phyloP scores from a whole-genome alignment of 2,329 filamentous ascomycete species.

The Aureobasidium sp. region DNA sequence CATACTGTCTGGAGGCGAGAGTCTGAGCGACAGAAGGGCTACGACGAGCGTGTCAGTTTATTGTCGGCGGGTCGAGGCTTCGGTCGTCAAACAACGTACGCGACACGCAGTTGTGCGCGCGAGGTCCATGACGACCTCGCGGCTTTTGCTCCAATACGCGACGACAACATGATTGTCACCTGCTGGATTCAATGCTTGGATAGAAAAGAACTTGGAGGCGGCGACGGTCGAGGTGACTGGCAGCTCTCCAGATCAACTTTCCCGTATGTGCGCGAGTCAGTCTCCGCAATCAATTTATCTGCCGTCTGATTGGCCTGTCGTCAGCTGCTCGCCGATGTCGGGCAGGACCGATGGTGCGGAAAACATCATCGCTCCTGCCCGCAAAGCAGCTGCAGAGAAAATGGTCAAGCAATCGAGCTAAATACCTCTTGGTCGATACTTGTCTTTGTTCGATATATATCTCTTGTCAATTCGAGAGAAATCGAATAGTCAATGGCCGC shows the following conservation, averaged over 20 bases:
- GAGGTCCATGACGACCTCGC: conserved; percentile 6
- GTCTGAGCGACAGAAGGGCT: not conserved
- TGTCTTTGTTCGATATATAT: not conserved
- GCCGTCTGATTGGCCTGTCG: not conserved
- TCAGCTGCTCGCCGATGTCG: not conserved
- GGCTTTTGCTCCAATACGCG: conserved; percentile 13
- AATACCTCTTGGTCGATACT: not conserved
- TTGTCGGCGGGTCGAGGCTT: not conserved
- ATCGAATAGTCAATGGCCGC: not conserved
- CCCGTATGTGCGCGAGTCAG: conserved; percentile 12
- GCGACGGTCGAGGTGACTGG: not conserved
- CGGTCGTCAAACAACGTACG: not conserved
- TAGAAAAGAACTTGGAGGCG: not conserved
- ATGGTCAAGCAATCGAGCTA: conserved; percentile 9
- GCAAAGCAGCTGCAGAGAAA: not conserved
- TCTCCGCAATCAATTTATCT: not conserved
- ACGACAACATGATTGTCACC: conserved; percentile 14
- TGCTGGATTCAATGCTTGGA: conserved; percentile 6
- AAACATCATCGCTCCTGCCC: not conserved
- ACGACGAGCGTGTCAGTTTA: not conserved
- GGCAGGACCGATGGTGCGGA: not conserved
- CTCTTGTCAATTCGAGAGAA: not conserved
- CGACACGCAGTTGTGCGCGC: conserved; percentile 8
- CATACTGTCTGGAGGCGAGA: conserved; percentile 7
- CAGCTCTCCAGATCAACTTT: conserved; percentile 13